Evolutionary conservation across 306 rosid genomes (phyloP), one percentile per base, ranked within the genome.

Genomic region (Quercus ilex): DNA sequence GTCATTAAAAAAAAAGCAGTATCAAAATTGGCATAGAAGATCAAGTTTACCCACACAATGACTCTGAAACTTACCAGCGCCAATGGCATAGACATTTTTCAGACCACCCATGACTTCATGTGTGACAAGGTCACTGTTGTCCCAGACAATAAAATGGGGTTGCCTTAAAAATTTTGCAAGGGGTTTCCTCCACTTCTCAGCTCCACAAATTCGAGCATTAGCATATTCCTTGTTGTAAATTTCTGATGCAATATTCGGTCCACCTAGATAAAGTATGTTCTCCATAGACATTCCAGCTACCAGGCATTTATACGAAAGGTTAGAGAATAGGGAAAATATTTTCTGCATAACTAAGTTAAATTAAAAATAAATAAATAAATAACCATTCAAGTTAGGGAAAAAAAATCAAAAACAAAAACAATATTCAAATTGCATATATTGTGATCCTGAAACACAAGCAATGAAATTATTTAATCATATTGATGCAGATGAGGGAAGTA

Each of bases 71-170:
- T 86, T 86, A 87, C 98, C 98, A 59, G 97, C 98, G 59, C 98
- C 97, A 64, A 94, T 92, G 82, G 98, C 98, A 72, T 94, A 94
- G 57, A 92, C 98, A 76, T 94, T 94, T 77, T 94, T 94, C 89
- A 94, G 81, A 56, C 97, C 97, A n/a, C 98, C 98, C 98, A 94
- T 94, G 86, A 94, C 98, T 71, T 94, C 98, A 68, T 94, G 98
- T 5, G 97, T 94, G 80, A 89, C 87, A 18, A 94, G 97, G 80
- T 94, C 98, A 56, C 98, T 92, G 69, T 94, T 94, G 77, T 94
- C 98, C 98, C 98, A 94, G 75, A 94, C 98, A 60, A 78, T 87
- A 63, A 94, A 94, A 60, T 94, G 93, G 14, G 98, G 97, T 55
- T 94, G 98, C 79, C 98, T 81, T 18, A 94, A 81, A 75, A 94